phyloP scores from a whole-genome alignment of 192 early-diverging fungal genomes.

The Backusella circina region DNA sequence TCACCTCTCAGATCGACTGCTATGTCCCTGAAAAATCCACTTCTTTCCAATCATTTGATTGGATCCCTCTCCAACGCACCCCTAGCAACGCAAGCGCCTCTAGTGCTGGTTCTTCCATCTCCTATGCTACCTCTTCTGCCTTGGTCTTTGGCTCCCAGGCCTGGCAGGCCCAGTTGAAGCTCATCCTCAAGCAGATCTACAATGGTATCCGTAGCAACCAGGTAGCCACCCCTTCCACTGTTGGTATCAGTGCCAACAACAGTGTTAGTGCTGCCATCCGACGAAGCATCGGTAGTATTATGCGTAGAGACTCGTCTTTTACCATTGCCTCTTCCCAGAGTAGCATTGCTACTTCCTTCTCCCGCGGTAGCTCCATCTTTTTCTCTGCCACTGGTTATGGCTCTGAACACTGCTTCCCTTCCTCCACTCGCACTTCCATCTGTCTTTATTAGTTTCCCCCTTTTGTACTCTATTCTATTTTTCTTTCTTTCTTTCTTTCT shows the following conservation, averaged over 20 bases:
- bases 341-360: neutral
- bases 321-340: neutral
- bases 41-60: too few relatives aligned
- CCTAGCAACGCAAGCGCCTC: slow-evolving; percentile 2
- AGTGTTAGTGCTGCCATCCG: neutral
- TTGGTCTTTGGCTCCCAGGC: neutral
- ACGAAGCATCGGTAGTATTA: neutral
- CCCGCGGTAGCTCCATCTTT: neutral
- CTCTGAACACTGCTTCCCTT: neutral
- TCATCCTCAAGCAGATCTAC: slow-evolving; percentile 6
- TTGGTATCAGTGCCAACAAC: neutral
- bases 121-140: neutral
- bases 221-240: neutral
- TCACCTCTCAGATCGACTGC: slow-evolving; percentile 29
- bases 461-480: too few relatives aligned
- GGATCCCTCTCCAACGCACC: slow-evolving; percentile 1
- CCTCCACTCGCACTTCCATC: neutral
- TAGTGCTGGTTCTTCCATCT: neutral
- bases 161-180: slow-evolving; percentile 12
- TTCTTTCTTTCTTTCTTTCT: too few relatives aligned
- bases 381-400: neutral
- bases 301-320: neutral
- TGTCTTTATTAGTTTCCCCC: neutral
- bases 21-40: too few relatives aligned
- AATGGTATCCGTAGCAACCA: neutral